Conservation (phyloP, 768 basidiomycete species). For the Tylopilus cervinicoccineus region DNA sequence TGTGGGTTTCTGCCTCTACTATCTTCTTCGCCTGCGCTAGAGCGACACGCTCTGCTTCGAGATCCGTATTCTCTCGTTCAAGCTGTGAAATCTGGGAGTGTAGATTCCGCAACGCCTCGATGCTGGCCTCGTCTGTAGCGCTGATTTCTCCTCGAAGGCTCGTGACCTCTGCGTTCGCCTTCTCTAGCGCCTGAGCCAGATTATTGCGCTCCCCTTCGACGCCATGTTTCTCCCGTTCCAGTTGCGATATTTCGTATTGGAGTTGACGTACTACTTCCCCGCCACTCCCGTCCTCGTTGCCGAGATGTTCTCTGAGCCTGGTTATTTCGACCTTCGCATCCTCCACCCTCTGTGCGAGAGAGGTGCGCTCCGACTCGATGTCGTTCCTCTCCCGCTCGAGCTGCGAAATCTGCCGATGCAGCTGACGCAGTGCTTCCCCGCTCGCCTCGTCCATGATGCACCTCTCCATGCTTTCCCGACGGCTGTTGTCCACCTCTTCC, state of each 20-base stretch:
- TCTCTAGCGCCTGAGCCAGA: conserved; percentile 12
- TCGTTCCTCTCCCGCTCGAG: conserved; percentile 65
- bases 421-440: conserved; percentile 69
- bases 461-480: conserved; percentile 76
- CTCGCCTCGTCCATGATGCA: conserved; percentile 85
- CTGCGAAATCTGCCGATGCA: conserved; percentile 76
- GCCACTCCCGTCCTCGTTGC: conserved; percentile 67
- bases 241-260: conserved; percentile 67
- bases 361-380: conserved; percentile 42
- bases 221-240: conserved; percentile 60
- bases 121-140: conserved; percentile 55
- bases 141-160: not conserved
- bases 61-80: conserved; percentile 55
- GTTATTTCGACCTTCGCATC: conserved; percentile 62
- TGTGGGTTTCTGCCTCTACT: not conserved
- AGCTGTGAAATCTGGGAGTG: conserved; percentile 71
- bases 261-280: conserved; percentile 69
- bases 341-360: conserved; percentile 20
- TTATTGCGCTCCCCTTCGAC: conserved; percentile 44
- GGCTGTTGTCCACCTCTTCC: conserved; percentile 83
- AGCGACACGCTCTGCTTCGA: conserved; percentile 22
- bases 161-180: not conserved
- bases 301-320: conserved; percentile 61
- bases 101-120: conserved; percentile 69
- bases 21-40: not conserved